phyloP scores from a whole-genome alignment of 2,329 filamentous ascomycete genomes.

The Colletotrichum godetiae region DNA sequence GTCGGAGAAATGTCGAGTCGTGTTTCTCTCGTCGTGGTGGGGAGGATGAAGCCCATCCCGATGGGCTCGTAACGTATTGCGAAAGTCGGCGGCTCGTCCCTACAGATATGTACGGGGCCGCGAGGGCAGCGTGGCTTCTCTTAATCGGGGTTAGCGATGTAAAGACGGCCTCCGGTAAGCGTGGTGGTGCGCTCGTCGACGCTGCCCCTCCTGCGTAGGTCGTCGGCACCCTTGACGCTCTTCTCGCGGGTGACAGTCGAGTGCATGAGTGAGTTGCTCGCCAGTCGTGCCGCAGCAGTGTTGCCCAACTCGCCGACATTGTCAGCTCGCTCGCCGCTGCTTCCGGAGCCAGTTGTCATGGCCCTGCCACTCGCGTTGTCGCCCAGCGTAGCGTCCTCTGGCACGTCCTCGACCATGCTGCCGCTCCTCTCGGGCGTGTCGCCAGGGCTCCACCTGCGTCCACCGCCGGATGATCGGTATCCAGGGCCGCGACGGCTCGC shows the following conservation, averaged over 20 bases:
- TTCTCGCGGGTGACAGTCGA: slow-evolving; percentile 71
- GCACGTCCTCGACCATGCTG: slow-evolving; percentile 59
- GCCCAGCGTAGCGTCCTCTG: slow-evolving; percentile 38
- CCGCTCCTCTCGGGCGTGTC: slow-evolving; percentile 67
- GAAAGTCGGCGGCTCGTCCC: not conserved
- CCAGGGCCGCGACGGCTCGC: slow-evolving; percentile 61
- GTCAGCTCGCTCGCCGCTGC: slow-evolving; percentile 71
- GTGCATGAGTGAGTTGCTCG: slow-evolving; percentile 68
- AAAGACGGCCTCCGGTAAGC: slow-evolving; percentile 75
- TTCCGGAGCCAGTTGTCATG: slow-evolving; percentile 62
- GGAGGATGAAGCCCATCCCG: not conserved
- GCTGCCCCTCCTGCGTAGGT: slow-evolving; percentile 80
- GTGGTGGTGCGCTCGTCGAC: slow-evolving; percentile 86
- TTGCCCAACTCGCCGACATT: slow-evolving; percentile 65
- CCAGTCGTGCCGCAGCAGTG: slow-evolving; percentile 60
- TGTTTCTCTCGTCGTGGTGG: not conserved
- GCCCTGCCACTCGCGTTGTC: slow-evolving; percentile 61
- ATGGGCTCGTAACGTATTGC: not conserved
- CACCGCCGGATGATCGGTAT: slow-evolving; percentile 64
- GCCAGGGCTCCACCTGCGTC: slow-evolving; percentile 62
- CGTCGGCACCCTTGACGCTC: slow-evolving; percentile 75
- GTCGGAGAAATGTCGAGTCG: not conserved
- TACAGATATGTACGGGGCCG: not conserved
- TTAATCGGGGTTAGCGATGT: slow-evolving; percentile 86
- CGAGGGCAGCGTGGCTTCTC: not conserved